Evolutionary conservation across 2,329 filamentous ascomycete species (phyloP).

Genomic region (Davidsoniella virescens): DNA sequence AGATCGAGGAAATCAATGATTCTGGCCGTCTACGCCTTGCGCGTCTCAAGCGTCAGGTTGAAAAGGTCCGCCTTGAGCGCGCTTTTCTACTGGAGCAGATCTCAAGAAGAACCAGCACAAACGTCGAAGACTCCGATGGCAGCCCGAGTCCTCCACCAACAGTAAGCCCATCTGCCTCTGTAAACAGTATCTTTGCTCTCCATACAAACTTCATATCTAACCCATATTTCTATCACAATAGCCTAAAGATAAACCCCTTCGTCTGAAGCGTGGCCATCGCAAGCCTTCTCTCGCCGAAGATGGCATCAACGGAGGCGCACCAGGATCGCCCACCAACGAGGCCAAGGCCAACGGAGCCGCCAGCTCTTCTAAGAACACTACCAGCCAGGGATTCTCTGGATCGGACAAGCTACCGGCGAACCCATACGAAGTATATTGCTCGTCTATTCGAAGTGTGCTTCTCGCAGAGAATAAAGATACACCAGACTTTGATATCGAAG

Average conservation of each 20-base stretch:
- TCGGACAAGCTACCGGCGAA: constrained; percentile 22
- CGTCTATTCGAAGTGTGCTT: constrained; percentile 29
- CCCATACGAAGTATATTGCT: constrained; percentile 40
- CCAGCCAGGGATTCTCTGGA: constrained; percentile 18
- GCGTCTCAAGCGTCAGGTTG: constrained; percentile 68
- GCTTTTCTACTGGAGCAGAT: constrained; percentile 61
- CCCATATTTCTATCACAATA: constrained; percentile 20
- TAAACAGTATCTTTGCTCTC: too few species aligned
- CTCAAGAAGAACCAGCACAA: constrained; percentile 54
- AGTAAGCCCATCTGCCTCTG: constrained; percentile 29
- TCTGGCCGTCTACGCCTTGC: constrained; percentile 61
- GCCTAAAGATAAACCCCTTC: constrained; percentile 64
- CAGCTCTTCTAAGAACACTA: constrained; percentile 19
- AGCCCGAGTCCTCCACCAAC: constrained; percentile 68
- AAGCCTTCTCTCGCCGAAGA: constrained; percentile 38
- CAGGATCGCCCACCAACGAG: constrained; percentile 20
- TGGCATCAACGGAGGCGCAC: constrained; percentile 21
- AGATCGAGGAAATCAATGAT: constrained; percentile 86
- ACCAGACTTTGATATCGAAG: constrained; percentile 28
- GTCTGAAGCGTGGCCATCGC: constrained; percentile 56
- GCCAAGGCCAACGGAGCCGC: constrained; percentile 32
- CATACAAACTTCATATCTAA: background rate
- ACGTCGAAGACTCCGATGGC: constrained; percentile 63
- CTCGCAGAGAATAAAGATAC: constrained; percentile 28
- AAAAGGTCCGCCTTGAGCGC: constrained; percentile 80